A percentile compares a stretch with the other conserved stretches of the same genome.
These are phyloP conservation scores for Zymoseptoria passerinii DNA, from an alignment of 2,329 filamentous ascomycete genomes.

Conservation along the genomic window DNA sequence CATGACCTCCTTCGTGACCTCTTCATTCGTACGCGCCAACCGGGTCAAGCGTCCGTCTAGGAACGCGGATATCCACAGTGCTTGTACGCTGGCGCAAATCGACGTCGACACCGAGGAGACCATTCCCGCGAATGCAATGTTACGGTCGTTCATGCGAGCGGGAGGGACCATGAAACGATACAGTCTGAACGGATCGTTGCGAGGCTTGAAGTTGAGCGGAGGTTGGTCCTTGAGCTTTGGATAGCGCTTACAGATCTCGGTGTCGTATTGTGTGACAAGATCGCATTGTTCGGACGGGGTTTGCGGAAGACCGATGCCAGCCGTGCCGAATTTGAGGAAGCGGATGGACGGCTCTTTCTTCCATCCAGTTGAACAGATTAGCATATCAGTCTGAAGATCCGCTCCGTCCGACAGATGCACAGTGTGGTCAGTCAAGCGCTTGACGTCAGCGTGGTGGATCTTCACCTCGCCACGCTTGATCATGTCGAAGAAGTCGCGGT, in stretches of 20 bases:
- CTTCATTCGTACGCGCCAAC: constrained; percentile 26
- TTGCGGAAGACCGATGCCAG: constrained; percentile 25
- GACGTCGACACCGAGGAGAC: constrained; percentile 32
- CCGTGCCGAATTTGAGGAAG: constrained; percentile 44
- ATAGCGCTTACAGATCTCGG: constrained; percentile 46
- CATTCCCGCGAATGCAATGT: constrained; percentile 36
- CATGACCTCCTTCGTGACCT: constrained; percentile 40
- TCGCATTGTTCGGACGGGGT: constrained; percentile 26
- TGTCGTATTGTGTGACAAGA: constrained; percentile 38
- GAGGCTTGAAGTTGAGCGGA: constrained; percentile 17
- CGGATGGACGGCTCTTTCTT: constrained; percentile 42
- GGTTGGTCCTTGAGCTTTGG: constrained; percentile 41
- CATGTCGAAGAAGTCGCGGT: constrained; percentile 47
- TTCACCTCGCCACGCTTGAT: constrained; percentile 47
- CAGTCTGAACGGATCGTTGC: constrained; percentile 28
- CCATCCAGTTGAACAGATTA: constrained; percentile 54
- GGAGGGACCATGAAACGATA: constrained; percentile 40
- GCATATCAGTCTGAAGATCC: constrained; percentile 40
- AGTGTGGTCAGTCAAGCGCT: constrained; percentile 37
- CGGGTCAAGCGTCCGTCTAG: constrained; percentile 46
- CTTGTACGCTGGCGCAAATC: constrained; percentile 33
- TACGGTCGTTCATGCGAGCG: constrained; percentile 24
- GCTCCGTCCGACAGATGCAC: constrained; percentile 52
- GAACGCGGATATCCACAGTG: constrained; percentile 51
- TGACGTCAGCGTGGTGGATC: constrained; percentile 44